Base-by-base conservation (phyloP, 176 grass and related monocot species). In the Olyra latifolia region DNA sequence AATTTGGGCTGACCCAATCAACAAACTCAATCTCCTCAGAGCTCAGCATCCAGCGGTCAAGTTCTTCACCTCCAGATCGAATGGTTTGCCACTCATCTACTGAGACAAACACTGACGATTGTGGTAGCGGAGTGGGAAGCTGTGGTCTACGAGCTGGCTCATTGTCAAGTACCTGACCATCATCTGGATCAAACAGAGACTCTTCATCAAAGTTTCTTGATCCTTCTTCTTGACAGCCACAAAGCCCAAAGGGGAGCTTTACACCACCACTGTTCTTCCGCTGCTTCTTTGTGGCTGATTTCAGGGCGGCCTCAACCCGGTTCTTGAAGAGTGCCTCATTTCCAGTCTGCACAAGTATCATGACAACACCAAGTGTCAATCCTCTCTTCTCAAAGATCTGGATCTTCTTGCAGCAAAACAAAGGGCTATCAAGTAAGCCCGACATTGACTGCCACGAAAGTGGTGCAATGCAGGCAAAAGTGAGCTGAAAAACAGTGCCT, bases 331-430 rank as follows among this genome's bases (percentile, higher is more conserved):
- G 79, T 8, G 27, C 66, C 65, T 99, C 96, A 29, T 79, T 92
- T 40, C 96, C 93, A 9, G 72, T 46, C 79, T 89, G 93, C 77
- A 99, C 90, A 66, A 95, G 45, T 71, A 99, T 89, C 58, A 77
- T 86, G 55, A 99, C 96, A 25, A 88, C 93, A 48, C 96, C 96
- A 47, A 99, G 87, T 25, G 96, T 95, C 72, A 99, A 58, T 35
- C 96, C 96, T 78, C 90, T 99, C 87, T 99, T 99, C 88, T 99
- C 93, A 59, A 99, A 99, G 43, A 99, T 93, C 77, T 99, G 96
- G 76, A 99, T 95, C 88, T 93, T 99, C 70, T 93, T 95, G 87
- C 96, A 95, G 63, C 90, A 91, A 82, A 99, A 83, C 29, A 80
- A 82, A 24, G 90, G 87, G 71, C 78, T 91, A 58, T 95, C 96